Evolutionary conservation across 768 basidiomycete species (phyloP).

Genomic region (Mycena crocata): DNA sequence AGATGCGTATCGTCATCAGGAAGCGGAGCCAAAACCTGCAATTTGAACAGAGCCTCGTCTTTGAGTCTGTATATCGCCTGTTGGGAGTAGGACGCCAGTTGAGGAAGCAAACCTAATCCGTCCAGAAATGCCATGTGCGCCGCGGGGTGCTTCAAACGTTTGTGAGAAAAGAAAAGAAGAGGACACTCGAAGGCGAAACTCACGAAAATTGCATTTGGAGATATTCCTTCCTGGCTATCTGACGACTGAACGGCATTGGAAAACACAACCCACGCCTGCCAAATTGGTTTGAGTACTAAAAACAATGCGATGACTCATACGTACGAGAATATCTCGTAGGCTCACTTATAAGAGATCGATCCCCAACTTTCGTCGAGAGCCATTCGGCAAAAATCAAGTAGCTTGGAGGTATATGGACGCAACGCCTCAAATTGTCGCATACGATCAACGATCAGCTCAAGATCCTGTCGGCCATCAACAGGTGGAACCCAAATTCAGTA

Average conservation of each 20-base stretch:
- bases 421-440: conserved; percentile 74
- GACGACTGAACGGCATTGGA: conserved; percentile 68
- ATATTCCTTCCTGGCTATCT: conserved; percentile 45
- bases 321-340: conserved; percentile 89
- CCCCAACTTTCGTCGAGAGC: conserved; percentile 72
- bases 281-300: conserved; percentile 12
- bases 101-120: conserved; percentile 84
- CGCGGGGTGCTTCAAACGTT: conserved; percentile 80
- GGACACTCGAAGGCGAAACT: conserved; percentile 40
- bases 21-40: conserved; percentile 69
- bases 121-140: conserved; percentile 94
- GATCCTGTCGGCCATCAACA: conserved; percentile 77
- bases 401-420: conserved; percentile 61
- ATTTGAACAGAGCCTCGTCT: conserved; percentile 62
- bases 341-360: conserved; percentile 76
- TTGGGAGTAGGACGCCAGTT: conserved; percentile 71
- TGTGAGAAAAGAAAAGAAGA: conserved; percentile 4
- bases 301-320: conserved; percentile 33
- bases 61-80: conserved; percentile 72
- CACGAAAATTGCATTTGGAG: conserved; percentile 74
- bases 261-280: conserved; percentile 95
- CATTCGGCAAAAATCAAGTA: conserved; percentile 88
- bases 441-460: conserved; percentile 79
- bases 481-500: conserved; percentile 99
- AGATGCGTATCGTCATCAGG: conserved; percentile 41